Percentiles rank a stretch among this genome's conserved stretches.
Evolutionary conservation across 2,329 filamentous ascomycete species (phyloP).

Genomic region (Mycosphaerella sp.): DNA sequence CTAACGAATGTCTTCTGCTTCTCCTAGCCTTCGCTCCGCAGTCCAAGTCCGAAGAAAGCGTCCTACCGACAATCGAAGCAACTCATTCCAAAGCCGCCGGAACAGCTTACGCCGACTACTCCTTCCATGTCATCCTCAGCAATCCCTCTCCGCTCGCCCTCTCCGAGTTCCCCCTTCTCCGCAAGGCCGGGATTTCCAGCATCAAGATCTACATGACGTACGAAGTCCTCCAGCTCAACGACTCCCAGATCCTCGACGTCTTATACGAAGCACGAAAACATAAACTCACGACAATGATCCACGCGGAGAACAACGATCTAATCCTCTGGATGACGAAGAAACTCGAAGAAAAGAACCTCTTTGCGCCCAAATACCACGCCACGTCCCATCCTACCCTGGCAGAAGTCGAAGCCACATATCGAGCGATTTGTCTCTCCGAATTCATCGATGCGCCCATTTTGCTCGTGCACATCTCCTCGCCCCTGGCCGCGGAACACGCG

Average conservation of each 20-base stretch:
- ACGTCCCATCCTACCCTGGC: conserved; percentile 46
- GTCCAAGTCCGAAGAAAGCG: conserved; percentile 40
- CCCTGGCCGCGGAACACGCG: conserved; percentile 44
- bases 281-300: conserved; percentile 51
- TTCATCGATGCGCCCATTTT: conserved; percentile 50
- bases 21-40: conserved; percentile 26
- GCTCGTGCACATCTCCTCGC: conserved; percentile 50
- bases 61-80: conserved; percentile 40
- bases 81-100: conserved; percentile 41
- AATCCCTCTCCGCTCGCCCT: conserved; percentile 31
- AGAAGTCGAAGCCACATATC: conserved; percentile 49
- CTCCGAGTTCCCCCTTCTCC: conserved; percentile 34
- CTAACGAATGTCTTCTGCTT: no score
- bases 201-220: background rate
- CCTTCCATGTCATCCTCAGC: conserved; percentile 37
- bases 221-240: background rate
- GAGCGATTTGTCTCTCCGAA: conserved; percentile 47
- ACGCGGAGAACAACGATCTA: conserved; percentile 51
- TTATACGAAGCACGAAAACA: conserved; percentile 21
- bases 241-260: background rate
- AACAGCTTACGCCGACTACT: conserved; percentile 47
- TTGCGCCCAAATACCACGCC: conserved; percentile 49
- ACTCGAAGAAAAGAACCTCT: conserved; percentile 45
- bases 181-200: conserved; percentile 5
- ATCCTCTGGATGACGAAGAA: conserved; percentile 51